These are phyloP conservation scores for Collariella sp. DNA, from an alignment of 495 filamentous ascomycete genomes.

Conservation along the genomic window DNA sequence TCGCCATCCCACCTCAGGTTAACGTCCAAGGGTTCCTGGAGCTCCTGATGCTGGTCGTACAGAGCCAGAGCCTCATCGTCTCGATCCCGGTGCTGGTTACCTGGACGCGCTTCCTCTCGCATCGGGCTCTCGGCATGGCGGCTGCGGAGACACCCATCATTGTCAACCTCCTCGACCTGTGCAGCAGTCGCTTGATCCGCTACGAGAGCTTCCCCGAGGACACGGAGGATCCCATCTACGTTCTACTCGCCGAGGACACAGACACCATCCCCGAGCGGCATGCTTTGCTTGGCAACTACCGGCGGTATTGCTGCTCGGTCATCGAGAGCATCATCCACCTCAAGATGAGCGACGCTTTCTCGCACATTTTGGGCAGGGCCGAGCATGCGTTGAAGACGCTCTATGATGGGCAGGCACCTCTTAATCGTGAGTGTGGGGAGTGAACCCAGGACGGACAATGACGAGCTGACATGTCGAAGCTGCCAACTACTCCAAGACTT, in stretches of 20 bases:
- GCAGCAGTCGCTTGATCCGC: conserved; percentile 65
- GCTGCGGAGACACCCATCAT: conserved; percentile 58
- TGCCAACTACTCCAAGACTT: conserved; percentile 70
- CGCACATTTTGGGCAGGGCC: conserved; percentile 71
- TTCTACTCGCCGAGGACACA: conserved; percentile 83
- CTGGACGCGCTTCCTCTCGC: conserved; percentile 72
- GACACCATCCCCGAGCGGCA: conserved; percentile 92
- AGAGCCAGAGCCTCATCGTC: conserved; percentile 78
- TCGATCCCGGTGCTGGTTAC: conserved; percentile 87
- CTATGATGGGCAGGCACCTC: conserved; percentile 60
- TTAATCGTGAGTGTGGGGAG: conserved; percentile 48
- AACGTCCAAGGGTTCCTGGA: conserved; percentile 72
- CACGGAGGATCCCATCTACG: conserved; percentile 65
- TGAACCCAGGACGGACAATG: neutral
- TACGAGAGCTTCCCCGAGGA: conserved; percentile 81
- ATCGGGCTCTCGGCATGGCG: conserved; percentile 55
- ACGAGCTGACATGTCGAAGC: conserved; percentile 40
- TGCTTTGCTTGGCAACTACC: conserved; percentile 95
- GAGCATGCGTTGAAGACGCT: conserved; percentile 64
- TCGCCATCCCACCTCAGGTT: conserved; percentile 41
- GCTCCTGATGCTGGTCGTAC: conserved; percentile 68
- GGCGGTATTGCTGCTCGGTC: conserved; percentile 76
- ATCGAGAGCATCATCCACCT: conserved; percentile 76
- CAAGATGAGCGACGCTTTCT: conserved; percentile 73
- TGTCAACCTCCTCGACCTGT: conserved; percentile 67